Base-by-base conservation (phyloP, 2,329 filamentous ascomycete species). In the Phialophora macrospora region DNA sequence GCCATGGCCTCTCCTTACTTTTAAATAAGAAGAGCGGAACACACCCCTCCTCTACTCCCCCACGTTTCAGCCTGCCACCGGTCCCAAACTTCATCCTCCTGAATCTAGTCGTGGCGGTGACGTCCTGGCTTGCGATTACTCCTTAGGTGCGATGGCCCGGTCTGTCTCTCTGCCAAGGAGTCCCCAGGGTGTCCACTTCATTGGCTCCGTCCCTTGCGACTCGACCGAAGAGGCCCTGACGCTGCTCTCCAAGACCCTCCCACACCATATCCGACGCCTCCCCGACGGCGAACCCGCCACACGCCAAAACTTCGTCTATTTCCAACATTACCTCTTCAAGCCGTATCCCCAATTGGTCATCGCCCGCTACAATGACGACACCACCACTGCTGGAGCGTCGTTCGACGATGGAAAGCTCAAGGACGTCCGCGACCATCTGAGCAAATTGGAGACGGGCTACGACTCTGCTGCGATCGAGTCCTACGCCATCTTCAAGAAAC, bases 231-330 rank as follows among this genome's bases (percentile, higher is more conserved):
- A 75, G 14, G 75, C 77, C 17, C 77, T 81, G 60, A 73, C 67
- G 2, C 71, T 66, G 32, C 72, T 76, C 41, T 62, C 66, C n/a
- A 63, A 70, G 6, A 66, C 67, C 4, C 72, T 80, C 2, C 74
- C 76, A 3, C 64, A 69, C 24, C 78, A 76, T 12, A 70, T 81
- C 28, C 72, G 70, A 28, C 74, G 75, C 38, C 75, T 81, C 3
- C 79, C 79, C 2, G 80, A 81, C 67, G 80, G 79, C 55, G 80
- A 82, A 67, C 77, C 78, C 6, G 77, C 73, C 14, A 52, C 73
- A 48, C 73, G 79, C 30, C 55, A 73, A 8, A 72, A 69, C 32
- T 80, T 76, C 60, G 74, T 77, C 14, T 58, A 60, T 41, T 80
- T 73, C 69, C 79, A 79, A 67, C 62, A 68, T 28, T 57, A 66